A percentile compares a stretch with the other conserved stretches of the same genome.
phyloP scores from a whole-genome alignment of 2,329 filamentous ascomycete genomes.

The Stemphylium lycopersici region DNA sequence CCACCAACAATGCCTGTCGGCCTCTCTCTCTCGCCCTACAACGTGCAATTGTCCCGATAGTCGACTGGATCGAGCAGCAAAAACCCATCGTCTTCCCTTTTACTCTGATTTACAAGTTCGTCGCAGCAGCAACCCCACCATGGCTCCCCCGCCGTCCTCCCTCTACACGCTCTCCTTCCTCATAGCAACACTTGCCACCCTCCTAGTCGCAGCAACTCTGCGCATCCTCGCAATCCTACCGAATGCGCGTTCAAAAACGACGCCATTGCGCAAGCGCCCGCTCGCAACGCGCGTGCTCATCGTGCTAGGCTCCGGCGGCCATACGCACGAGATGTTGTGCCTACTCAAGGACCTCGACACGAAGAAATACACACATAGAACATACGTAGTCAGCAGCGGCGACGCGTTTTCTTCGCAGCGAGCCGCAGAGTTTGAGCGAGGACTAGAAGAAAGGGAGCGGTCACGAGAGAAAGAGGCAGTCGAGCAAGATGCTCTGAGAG shows the following conservation, averaged over 20 bases:
- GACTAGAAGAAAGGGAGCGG: conserved; percentile 22
- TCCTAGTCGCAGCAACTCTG: conserved; percentile 42
- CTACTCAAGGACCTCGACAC: conserved; percentile 69
- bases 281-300: conserved; percentile 69
- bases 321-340: conserved; percentile 92
- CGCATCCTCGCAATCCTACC: conserved; percentile 52
- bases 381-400: conserved; percentile 79
- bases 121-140: conserved; percentile 4
- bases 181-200: conserved; percentile 43
- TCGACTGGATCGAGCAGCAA: too few relatives aligned
- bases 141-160: conserved; percentile 26
- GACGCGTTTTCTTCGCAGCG: conserved; percentile 73
- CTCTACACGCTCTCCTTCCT: conserved; percentile 36
- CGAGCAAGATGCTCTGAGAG: not conserved
- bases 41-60: not conserved
- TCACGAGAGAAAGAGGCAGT: conserved; percentile 1
- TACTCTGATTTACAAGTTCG: not conserved
- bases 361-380: conserved; percentile 65
- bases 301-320: conserved; percentile 89
- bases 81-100: not conserved
- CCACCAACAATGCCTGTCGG: not conserved
- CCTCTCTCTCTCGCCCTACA: not conserved
- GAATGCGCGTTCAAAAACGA: conserved; percentile 29
- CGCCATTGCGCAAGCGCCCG: conserved; percentile 30
- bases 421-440: conserved; percentile 67